phyloP scores from a whole-genome alignment of 1,284 basidiomycete species.

The Pseudozyma sp. region DNA sequence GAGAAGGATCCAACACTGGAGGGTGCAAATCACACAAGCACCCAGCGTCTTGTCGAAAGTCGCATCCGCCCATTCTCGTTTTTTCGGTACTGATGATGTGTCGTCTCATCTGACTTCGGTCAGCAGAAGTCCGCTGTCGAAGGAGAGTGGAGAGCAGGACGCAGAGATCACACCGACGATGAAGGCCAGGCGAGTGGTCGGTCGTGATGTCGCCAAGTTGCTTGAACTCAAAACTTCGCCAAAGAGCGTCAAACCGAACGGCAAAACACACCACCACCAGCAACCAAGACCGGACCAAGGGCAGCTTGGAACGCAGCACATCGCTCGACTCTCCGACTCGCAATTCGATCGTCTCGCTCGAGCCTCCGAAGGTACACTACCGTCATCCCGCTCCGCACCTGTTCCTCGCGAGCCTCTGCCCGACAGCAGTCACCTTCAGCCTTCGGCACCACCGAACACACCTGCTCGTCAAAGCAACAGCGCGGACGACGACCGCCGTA shows the following conservation, averaged over 20 bases:
- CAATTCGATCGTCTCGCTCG: slow-evolving; percentile 35
- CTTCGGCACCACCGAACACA: not conserved
- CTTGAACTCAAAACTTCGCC: not conserved
- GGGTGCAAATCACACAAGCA: slow-evolving; percentile 18
- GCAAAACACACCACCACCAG: not conserved
- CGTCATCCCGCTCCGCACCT: not conserved
- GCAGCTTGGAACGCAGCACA: slow-evolving; percentile 18
- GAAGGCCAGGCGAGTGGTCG: slow-evolving; percentile 11
- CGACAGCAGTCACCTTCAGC: not conserved
- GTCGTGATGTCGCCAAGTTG: not conserved
- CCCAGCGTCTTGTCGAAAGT: slow-evolving; percentile 14
- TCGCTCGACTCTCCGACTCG: slow-evolving; percentile 27
- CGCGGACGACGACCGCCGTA: slow-evolving; percentile 3
- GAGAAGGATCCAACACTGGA: slow-evolving; percentile 30
- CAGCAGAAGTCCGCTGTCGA: slow-evolving; percentile 34
- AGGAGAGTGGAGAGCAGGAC: slow-evolving; percentile 10
- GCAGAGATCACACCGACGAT: slow-evolving; percentile 12
- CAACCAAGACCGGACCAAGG: too few species aligned
- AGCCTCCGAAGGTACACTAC: slow-evolving; percentile 10
- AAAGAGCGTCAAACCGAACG: slow-evolving; percentile 3
- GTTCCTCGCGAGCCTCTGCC: slow-evolving; percentile 5
- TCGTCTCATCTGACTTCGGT: slow-evolving; percentile 32
- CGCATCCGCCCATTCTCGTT: slow-evolving; percentile 14
- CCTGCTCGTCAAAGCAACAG: not conserved
- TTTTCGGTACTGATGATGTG: not conserved